phyloP scores from a whole-genome alignment of 768 basidiomycete species.

The Calocybe indica region DNA sequence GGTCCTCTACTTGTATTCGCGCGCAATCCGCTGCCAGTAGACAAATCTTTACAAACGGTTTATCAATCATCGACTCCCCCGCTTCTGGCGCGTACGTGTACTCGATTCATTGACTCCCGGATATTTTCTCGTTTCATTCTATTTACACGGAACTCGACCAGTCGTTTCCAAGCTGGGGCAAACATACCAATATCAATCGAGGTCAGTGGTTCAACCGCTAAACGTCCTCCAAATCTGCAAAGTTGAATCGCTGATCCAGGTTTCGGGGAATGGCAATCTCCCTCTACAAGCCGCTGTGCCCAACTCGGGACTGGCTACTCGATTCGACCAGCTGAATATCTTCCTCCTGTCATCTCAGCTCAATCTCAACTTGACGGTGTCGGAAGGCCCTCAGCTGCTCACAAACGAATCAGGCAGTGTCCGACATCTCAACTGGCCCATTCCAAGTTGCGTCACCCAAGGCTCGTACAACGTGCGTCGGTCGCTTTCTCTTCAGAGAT shows the following conservation, averaged over 20 bases:
- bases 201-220: constrained; percentile 9
- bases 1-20: too few relatives aligned
- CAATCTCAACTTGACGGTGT: constrained; percentile 34
- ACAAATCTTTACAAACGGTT: constrained; percentile 26
- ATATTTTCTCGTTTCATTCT: too few relatives aligned
- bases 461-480: constrained; percentile 38
- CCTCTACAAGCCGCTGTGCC: constrained; percentile 25
- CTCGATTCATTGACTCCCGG: neutral
- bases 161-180: constrained; percentile 21
- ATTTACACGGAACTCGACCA: constrained; percentile 5
- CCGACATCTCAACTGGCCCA: constrained; percentile 27
- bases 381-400: constrained; percentile 27
- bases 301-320: constrained; percentile 26
- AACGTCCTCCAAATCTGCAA: neutral
- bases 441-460: constrained; percentile 34
- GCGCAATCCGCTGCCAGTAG: constrained; percentile 20
- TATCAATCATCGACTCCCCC: constrained; percentile 31
- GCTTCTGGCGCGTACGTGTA: constrained; percentile 22
- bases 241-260: constrained; percentile 5
- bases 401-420: constrained; percentile 34
- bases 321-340: constrained; percentile 33
- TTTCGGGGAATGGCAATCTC: constrained; percentile 42
- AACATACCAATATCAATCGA: constrained; percentile 22
- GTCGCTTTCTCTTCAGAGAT: neutral
- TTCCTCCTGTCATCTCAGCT: constrained; percentile 35